Conservation (phyloP, 116 monocot species). For the Cymodocea nodosa region DNA sequence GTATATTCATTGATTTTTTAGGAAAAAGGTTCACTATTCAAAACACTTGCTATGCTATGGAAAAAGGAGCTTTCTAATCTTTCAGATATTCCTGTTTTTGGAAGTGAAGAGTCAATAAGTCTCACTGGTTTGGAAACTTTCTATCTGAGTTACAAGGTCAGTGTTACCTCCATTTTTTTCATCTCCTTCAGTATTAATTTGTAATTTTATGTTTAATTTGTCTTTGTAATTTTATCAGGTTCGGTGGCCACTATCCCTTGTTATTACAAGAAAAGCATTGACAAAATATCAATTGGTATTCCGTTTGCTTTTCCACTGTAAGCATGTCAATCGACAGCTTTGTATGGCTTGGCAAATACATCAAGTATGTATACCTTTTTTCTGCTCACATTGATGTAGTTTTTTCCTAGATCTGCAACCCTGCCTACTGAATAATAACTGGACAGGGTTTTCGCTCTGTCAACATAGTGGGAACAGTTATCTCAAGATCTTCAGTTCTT, state of each 20-base stretch:
- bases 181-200: neutral
- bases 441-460: constrained; percentile 55
- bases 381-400: constrained; percentile 1
- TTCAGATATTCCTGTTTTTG: constrained; percentile 21
- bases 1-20: constrained; percentile 11
- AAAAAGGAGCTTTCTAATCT: constrained; percentile 25
- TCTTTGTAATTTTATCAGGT: constrained; percentile 32
- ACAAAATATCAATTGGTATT: constrained; percentile 96
- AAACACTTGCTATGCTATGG: constrained; percentile 47
- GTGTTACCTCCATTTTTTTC: neutral
- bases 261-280: constrained; percentile 83
- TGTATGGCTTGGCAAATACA: constrained; percentile 97
- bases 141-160: constrained; percentile 76
- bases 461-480: constrained; percentile 60
- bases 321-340: constrained; percentile 85
- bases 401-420: neutral
- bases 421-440: neutral
- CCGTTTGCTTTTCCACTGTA: constrained; percentile 89
- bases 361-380: constrained; percentile 45
- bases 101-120: constrained; percentile 35
- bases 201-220: neutral
- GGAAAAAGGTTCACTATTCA: constrained; percentile 76
- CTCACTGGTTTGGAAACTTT: constrained; percentile 92
- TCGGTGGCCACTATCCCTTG: constrained; percentile 87
- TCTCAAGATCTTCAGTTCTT: constrained; percentile 69